Evolutionary conservation across 2,329 filamentous ascomycete genomes (phyloP), one percentile per base, ranked within the genome.

Genomic region (Alternaria postmessia): DNA sequence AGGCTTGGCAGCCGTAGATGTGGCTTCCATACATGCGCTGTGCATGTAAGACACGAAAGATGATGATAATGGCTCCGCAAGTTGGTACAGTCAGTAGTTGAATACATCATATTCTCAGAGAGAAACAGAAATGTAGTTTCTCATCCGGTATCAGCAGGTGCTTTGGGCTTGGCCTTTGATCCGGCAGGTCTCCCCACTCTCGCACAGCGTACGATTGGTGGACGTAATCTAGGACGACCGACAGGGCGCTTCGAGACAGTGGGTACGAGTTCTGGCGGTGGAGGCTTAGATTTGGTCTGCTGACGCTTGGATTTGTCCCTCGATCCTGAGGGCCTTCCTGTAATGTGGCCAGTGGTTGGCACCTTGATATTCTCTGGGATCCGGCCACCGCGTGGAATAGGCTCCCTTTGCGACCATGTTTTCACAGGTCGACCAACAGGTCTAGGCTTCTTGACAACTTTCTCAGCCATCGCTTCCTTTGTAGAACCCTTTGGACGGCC

Each of bases 271-370:
- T 22, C 18, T 41, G 39, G 39, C 39, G 18, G 39, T 32, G 16
- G 20, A 16, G n/a, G 39, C 18, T 6, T 16, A 12, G 6, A 7
- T 9, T 63, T 65, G 14, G n/a, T 46, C 16, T 26, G 7, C 6
- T 26, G 24, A 26, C 24, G 24, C 24, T 26, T 26, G 24, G 24
- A 26, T 26, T 64, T 65, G 22, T 59, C 67, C 51, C 62, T 70
- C 0, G 63, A 59, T 28, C 71, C 65, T 30, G 67, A 65, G 24
- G 70, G 68, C 20, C 70, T 61, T 8, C 61, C 65, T 14, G 22
- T 26, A n/a, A 36, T 26, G n/a, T 49, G 46, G 5, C 46, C 46
- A 24, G 7, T 20, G 20, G n/a, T 4, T 11, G 48, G 24, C 34
- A 30, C 36, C 24, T 44, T 62, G 8, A 38, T 8, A 28, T 3